These are phyloP conservation scores for Beauveria rudraprayagi DNA, from an alignment of 2,329 filamentous ascomycete species.

Conservation along the genomic window DNA sequence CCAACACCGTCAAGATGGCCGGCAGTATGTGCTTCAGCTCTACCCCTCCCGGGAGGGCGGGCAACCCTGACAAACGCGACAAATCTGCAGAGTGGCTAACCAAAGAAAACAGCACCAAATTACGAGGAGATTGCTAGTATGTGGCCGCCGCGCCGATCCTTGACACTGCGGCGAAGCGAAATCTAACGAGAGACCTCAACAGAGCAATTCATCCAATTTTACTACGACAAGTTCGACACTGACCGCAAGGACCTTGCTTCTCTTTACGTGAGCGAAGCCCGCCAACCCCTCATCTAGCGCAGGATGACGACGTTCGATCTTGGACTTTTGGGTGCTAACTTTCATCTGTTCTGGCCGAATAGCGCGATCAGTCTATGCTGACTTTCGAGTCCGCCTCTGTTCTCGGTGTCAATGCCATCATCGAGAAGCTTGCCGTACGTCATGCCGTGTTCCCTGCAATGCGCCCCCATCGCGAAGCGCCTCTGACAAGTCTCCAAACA, in stretches of 20 bases:
- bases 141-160: slow-evolving; percentile 17
- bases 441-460: not conserved
- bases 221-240: slow-evolving; percentile 80
- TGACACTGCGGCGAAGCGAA: not conserved
- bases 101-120: slow-evolving; percentile 22
- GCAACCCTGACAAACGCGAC: slow-evolving; percentile 9
- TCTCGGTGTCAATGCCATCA: slow-evolving; percentile 57
- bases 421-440: slow-evolving; percentile 73
- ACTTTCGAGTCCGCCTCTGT: slow-evolving; percentile 74
- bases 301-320: not conserved
- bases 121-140: slow-evolving; percentile 41
- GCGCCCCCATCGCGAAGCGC: no score
- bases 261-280: slow-evolving; percentile 68
- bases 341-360: slow-evolving; percentile 11
- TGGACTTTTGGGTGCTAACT: not conserved
- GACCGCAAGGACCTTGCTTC: slow-evolving; percentile 55
- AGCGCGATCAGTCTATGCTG: slow-evolving; percentile 83
- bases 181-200: slow-evolving; percentile 5
- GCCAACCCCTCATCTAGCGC: slow-evolving; percentile 3
- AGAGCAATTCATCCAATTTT: slow-evolving; percentile 87
- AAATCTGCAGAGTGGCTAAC: slow-evolving; percentile 16
- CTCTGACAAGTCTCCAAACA: slow-evolving; percentile 26
- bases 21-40: slow-evolving; percentile 19
- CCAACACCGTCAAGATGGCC: slow-evolving; percentile 24
- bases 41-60: slow-evolving; percentile 5